A percentile compares a stretch with the other conserved stretches of the same genome.
Evolutionary conservation across 192 early-diverging fungal species (phyloP).

Genomic region (Backusella westeae): DNA sequence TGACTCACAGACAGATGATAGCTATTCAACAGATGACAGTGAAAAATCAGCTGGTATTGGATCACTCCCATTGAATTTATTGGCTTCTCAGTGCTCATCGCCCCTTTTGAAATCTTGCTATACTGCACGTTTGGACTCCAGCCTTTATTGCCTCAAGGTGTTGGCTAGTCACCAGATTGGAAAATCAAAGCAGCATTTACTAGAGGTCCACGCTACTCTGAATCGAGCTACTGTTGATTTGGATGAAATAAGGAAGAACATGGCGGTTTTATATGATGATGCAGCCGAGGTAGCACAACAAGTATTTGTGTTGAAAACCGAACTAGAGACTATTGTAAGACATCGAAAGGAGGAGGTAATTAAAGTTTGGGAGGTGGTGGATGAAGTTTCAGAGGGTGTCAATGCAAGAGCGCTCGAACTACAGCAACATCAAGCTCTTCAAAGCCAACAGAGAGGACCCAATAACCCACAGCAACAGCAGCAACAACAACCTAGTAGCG

Average conservation of each 20-base stretch:
- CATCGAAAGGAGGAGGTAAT: conserved; percentile 48
- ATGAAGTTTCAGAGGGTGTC: conserved; percentile 40
- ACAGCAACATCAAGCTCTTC: conserved; percentile 4
- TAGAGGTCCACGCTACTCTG: conserved; percentile 41
- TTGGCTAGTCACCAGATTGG: conserved; percentile 12
- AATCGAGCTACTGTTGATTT: conserved; percentile 41
- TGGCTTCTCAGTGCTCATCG: background rate
- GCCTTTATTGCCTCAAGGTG: conserved; percentile 30
- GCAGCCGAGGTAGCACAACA: conserved; percentile 44
- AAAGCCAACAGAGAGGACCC: background rate
- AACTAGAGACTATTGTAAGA: conserved; percentile 46
- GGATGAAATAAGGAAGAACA: conserved; percentile 37
- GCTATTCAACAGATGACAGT: background rate
- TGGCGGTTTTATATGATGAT: conserved; percentile 43
- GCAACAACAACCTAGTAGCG: conserved; percentile 14
- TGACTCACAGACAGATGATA: background rate
- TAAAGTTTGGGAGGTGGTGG: conserved; percentile 54
- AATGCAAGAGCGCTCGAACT: background rate
- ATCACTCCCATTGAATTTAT: background rate
- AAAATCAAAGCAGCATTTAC: conserved; percentile 15
- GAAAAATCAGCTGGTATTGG: background rate
- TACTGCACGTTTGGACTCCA: conserved; percentile 18
- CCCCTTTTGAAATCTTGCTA: background rate
- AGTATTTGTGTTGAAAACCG: conserved; percentile 41
- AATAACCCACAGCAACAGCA: conserved; percentile 19